Conservation (phyloP, 2,329 filamentous ascomycete genomes). For the Hypoxylon sp. region DNA sequence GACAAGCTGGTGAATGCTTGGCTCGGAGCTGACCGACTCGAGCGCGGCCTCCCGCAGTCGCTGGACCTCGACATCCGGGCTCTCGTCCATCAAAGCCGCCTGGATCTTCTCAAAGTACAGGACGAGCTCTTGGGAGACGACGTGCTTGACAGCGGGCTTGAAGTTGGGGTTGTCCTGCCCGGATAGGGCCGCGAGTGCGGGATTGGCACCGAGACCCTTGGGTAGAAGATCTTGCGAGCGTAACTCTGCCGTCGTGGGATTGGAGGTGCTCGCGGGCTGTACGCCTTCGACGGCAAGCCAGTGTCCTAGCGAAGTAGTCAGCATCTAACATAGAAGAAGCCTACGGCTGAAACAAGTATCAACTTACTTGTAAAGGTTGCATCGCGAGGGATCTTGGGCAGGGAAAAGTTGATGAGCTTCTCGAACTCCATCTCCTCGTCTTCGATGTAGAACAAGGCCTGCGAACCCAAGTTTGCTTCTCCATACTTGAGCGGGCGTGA, state of each 20-base stretch:
- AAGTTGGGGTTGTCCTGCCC: slow-evolving; percentile 84
- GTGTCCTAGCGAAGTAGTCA: slow-evolving; percentile 68
- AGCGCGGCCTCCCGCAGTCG: slow-evolving; percentile 83
- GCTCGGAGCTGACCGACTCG: slow-evolving; percentile 85
- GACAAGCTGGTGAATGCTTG: slow-evolving; percentile 91
- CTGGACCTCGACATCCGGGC: slow-evolving; percentile 77
- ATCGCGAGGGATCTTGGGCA: slow-evolving; percentile 94
- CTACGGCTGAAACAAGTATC: neutral
- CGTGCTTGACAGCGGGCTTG: slow-evolving; percentile 93
- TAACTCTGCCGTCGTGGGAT: slow-evolving; percentile 86
- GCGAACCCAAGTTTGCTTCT: slow-evolving; percentile 90
- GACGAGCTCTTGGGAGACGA: slow-evolving; percentile 93
- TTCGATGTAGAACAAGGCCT: slow-evolving; percentile 96
- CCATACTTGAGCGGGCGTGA: slow-evolving; percentile 89
- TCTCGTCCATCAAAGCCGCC: slow-evolving; percentile 85
- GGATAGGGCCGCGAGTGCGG: slow-evolving; percentile 80
- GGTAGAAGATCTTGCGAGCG: slow-evolving; percentile 85
- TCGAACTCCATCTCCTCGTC: slow-evolving; percentile 99
- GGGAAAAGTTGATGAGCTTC: slow-evolving; percentile 94
- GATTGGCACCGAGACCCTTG: slow-evolving; percentile 88
- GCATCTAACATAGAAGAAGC: slow-evolving; percentile 1
- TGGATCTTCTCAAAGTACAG: slow-evolving; percentile 98
- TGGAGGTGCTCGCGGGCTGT: slow-evolving; percentile 78
- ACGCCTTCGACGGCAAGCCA: slow-evolving; percentile 98
- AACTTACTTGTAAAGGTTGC: slow-evolving; percentile 84